A percentile compares a stretch with the other conserved stretches of the same genome.
These are phyloP conservation scores for Colletotrichum noveboracense DNA, from an alignment of 2,329 filamentous ascomycete genomes.

Conservation along the genomic window DNA sequence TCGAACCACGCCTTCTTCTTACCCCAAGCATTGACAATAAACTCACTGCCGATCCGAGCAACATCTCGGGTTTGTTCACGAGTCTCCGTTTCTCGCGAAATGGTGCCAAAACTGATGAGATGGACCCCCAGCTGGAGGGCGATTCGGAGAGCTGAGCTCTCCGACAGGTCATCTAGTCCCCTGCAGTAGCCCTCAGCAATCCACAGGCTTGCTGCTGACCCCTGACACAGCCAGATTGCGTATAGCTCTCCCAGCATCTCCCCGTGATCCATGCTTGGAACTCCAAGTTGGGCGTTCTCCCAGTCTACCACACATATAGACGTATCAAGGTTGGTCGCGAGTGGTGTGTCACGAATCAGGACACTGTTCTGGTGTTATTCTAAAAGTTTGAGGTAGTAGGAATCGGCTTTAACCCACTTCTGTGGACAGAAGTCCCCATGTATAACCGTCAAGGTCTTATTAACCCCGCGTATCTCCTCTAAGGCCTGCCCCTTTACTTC, in stretches of 20 bases:
- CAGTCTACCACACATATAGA: neutral
- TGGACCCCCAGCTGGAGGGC: neutral
- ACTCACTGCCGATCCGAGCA: neutral
- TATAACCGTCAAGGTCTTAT: conserved; percentile 33
- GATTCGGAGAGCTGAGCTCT: neutral
- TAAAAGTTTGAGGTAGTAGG: neutral
- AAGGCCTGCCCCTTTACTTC: neutral
- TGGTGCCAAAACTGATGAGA: neutral
- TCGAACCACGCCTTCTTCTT: neutral
- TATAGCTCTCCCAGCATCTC: neutral
- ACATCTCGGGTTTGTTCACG: neutral
- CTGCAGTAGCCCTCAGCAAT: neutral
- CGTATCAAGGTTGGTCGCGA: neutral
- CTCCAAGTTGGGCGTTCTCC: neutral
- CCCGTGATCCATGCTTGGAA: neutral
- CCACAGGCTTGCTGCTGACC: neutral
- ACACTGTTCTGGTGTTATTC: neutral
- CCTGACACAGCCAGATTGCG: neutral
- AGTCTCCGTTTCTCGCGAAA: neutral
- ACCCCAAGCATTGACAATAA: neutral
- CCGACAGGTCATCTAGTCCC: neutral
- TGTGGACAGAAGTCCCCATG: conserved; percentile 70
- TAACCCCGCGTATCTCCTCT: neutral
- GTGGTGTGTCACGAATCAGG: neutral
- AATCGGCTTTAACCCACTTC: conserved; percentile 45